A percentile compares a stretch with the other conserved stretches of the same genome.
These are phyloP conservation scores for Diplotaxis tenuifolia DNA, from an alignment of 345 rosid species.

Conservation along the genomic window DNA sequence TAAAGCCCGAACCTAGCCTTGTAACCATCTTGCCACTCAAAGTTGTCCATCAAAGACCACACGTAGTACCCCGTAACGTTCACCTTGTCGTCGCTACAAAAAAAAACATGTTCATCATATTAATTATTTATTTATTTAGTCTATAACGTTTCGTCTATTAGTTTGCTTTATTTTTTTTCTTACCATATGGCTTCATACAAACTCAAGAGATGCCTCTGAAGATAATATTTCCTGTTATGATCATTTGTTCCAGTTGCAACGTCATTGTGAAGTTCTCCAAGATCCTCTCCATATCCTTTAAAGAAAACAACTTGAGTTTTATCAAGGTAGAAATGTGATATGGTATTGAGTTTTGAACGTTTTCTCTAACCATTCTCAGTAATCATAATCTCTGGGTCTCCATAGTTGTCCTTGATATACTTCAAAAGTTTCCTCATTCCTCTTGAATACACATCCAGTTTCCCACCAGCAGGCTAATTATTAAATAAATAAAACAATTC, in stretches of 20 bases:
- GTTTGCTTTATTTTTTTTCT: not conserved
- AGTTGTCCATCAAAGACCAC: constrained; percentile 40
- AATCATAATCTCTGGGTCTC: constrained; percentile 41
- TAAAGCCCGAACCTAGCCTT: constrained; percentile 36
- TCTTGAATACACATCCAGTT: constrained; percentile 29
- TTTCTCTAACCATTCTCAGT: constrained; percentile 51
- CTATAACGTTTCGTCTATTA: not conserved
- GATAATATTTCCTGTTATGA: constrained; percentile 34
- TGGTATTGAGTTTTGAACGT: not conserved
- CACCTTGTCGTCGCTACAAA: constrained; percentile 31
- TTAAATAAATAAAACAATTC: not conserved
- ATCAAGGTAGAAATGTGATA: not conserved
- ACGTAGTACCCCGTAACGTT: constrained; percentile 36
- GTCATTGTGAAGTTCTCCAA: constrained; percentile 2
- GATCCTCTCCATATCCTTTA: constrained; percentile 36
- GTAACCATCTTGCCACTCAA: constrained; percentile 42
- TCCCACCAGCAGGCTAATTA: constrained; percentile 29
- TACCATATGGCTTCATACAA: constrained; percentile 35
- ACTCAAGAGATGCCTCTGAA: constrained; percentile 34
- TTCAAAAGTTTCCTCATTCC: constrained; percentile 38
- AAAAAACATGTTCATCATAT: not conserved
- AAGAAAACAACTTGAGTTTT: not conserved
- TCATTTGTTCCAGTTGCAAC: constrained; percentile 18
- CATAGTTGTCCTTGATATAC: constrained; percentile 42
- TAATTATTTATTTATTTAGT: not conserved